These are phyloP conservation scores for Mariannaea elegans DNA, from an alignment of 2,329 filamentous ascomycete genomes.

Conservation along the genomic window DNA sequence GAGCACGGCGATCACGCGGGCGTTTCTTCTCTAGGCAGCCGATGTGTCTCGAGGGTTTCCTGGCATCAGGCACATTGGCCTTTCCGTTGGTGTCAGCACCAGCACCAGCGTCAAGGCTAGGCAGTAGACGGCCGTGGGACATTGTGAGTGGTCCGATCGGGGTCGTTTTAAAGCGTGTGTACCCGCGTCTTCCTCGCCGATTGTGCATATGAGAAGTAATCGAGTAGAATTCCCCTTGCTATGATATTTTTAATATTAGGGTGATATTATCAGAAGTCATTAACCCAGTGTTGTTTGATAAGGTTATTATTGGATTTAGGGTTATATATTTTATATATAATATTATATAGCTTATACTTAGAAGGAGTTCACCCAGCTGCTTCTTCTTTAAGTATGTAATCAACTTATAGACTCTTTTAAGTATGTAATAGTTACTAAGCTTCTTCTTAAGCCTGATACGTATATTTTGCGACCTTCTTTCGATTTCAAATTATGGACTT, in stretches of 20 bases:
- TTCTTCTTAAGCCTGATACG: background rate
- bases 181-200: no score
- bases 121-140: no score
- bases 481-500: background rate
- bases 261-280: background rate
- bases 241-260: background rate
- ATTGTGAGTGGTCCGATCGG: no score
- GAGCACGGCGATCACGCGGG: no score
- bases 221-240: no score
- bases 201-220: no score
- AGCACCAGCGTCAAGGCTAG: no score
- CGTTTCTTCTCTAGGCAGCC: no score
- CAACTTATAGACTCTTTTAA: background rate
- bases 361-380: background rate
- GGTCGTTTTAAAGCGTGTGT: no score
- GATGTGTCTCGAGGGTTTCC: no score
- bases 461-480: background rate
- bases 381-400: background rate
- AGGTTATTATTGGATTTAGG: background rate
- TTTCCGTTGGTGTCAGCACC: no score
- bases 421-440: background rate
- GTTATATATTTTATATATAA: background rate
- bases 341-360: background rate
- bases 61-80: no score
- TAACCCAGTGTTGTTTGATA: background rate